phyloP scores from a whole-genome alignment of 495 filamentous ascomycete species.

The Talaromyces proteolyticus region DNA sequence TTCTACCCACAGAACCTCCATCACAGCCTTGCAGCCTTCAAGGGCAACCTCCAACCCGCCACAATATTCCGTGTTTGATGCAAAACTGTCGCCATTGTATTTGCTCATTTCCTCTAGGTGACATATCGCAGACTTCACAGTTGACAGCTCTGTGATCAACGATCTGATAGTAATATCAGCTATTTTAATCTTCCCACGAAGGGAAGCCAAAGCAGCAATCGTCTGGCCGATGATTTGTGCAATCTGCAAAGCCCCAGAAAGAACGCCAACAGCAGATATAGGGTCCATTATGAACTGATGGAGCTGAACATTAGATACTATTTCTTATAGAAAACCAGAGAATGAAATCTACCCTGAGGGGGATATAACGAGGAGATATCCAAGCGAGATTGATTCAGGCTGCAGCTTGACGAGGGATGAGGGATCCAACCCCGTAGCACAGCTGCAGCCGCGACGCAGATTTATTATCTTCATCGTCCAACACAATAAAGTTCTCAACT shows the following conservation, averaged over 20 bases:
- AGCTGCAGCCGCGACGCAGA: too few relatives aligned
- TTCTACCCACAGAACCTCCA: slow-evolving; percentile 33
- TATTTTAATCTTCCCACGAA: slow-evolving; percentile 30
- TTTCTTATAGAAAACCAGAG: too few relatives aligned
- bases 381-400: too few relatives aligned
- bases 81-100: slow-evolving; percentile 17
- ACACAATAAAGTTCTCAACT: too few relatives aligned
- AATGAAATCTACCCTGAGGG: too few relatives aligned
- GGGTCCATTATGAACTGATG: slow-evolving; percentile 31
- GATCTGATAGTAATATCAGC: slow-evolving; percentile 36
- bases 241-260: slow-evolving; percentile 23
- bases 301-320: too few relatives aligned
- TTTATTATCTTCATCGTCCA: too few relatives aligned
- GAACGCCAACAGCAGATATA: slow-evolving; percentile 21
- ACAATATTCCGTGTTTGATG: slow-evolving; percentile 20
- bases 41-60: slow-evolving; percentile 29
- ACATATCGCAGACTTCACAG: slow-evolving; percentile 30
- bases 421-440: too few relatives aligned
- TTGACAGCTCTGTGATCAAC: slow-evolving; percentile 33
- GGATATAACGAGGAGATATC: too few relatives aligned
- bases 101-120: slow-evolving; percentile 35
- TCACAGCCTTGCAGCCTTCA: slow-evolving; percentile 30
- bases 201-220: slow-evolving; percentile 22
- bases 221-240: slow-evolving; percentile 26
- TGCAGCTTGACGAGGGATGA: too few relatives aligned